phyloP scores from a whole-genome alignment of 345 rosid genomes.

The Populus simonii region DNA sequence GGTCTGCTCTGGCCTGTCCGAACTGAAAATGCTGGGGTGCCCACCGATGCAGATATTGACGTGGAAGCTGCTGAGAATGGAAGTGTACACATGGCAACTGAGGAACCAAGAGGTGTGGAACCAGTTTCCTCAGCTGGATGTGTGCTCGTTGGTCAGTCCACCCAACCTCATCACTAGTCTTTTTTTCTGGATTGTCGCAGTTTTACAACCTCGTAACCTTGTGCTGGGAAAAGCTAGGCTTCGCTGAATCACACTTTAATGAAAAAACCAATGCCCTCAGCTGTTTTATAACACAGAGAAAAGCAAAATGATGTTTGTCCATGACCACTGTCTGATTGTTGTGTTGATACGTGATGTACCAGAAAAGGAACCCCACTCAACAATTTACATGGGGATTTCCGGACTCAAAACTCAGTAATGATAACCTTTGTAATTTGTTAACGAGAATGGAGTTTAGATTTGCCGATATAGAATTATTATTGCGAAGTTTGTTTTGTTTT shows the following conservation, averaged over 20 bases:
- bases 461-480: neutral
- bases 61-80: constrained; percentile 41
- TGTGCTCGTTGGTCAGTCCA: neutral
- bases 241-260: neutral
- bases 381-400: neutral
- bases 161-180: constrained; percentile 2
- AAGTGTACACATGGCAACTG: neutral
- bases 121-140: constrained; percentile 2
- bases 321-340: neutral
- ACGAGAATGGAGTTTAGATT: neutral
- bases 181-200: neutral
- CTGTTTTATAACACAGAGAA: neutral
- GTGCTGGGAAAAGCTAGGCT: neutral
- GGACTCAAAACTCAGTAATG: neutral
- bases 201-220: neutral
- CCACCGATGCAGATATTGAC: constrained; percentile 24
- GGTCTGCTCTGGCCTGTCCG: constrained; percentile 56
- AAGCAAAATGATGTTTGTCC: neutral
- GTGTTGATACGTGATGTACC: neutral
- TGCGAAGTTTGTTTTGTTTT: too few species aligned
- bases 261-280: neutral
- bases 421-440: neutral
- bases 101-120: neutral
- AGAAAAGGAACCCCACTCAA: neutral
- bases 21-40: constrained; percentile 38